Evolutionary conservation across 108 stramenopile genomes (phyloP), one percentile per base, ranked within the genome.

Genomic region (Nannochloropsis salina): DNA sequence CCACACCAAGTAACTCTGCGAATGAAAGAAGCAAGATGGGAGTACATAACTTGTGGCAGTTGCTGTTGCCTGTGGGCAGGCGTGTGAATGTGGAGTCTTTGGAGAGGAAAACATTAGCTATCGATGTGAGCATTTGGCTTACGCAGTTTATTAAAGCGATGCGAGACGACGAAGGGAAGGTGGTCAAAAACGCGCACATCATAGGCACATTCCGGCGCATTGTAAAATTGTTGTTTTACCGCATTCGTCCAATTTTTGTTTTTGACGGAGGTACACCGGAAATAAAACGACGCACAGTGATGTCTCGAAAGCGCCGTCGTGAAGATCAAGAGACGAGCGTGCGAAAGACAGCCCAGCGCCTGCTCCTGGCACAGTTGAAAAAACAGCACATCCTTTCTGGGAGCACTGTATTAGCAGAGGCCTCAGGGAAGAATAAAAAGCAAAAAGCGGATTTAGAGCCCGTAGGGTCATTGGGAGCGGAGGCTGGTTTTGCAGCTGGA

Each of bases 141-240:
- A 97, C 95, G 8, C 97, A 99, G 90, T 98, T 99, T 83, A 88
- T 98, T 89, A 98, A 98, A 89, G 97, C 97, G 83, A 96, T 97
- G 93, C 93, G 96, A 9, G 96, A 97, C 92, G 93, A 95, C 5
- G 95, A 97, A 10, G 96, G 96, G 20, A 87, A 86, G 5, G 87
- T 94, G 81, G 89, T 95, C 9, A 92, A 91, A 12, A 96, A 96
- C 81, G 97, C 98, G 4, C 98, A 98, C 91, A 88, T 99, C 42
- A 88, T 97, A 6, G 96, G 97, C 9, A 96, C 96, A 45, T 86
- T 99, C 20, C 94, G 97, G 22, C 90, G 99, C 21, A 84, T 99
- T 61, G 94, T 95, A 85, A 95, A 95, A 87, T 89, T 99, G 47
- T 92, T 96, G 22, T 99, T 92, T 87, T 95, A 98, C 86, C 92